A percentile compares a stretch with the other conserved stretches of the same genome.
Conservation (phyloP, 495 filamentous ascomycete genomes). For the Lepidopterella palustris region DNA sequence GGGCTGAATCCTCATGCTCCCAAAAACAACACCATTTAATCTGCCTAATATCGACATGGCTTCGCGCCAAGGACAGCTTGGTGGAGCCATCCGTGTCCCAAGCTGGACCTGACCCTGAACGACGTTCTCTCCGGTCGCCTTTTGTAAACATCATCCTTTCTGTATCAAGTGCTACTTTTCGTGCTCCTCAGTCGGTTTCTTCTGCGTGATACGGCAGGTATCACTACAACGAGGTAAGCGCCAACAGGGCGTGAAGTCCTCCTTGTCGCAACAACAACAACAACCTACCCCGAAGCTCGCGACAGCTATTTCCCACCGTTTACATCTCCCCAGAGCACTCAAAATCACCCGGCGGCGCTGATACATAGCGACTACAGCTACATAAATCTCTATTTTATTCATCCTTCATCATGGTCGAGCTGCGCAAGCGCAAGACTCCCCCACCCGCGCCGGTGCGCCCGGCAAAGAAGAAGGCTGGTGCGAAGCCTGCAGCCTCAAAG, state of each 20-base stretch:
- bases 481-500: constrained; percentile 20
- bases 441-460: constrained; percentile 31
- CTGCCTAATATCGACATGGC: constrained; percentile 2
- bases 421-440: constrained; percentile 38
- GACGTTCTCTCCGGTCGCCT: neutral
- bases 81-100: neutral
- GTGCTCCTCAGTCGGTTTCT: neutral
- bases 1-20: neutral
- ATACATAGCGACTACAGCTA: neutral
- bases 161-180: neutral
- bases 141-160: neutral
- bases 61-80: constrained; percentile 1
- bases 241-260: constrained; percentile 1
- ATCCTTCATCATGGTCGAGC: constrained; percentile 33
- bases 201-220: constrained; percentile 1
- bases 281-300: neutral
- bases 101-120: neutral
- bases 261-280: neutral
- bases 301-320: neutral
- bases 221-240: constrained; percentile 4
- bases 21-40: neutral
- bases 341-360: neutral
- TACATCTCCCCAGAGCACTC: neutral
- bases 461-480: constrained; percentile 32
- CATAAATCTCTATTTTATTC: neutral